phyloP scores from a whole-genome alignment of 176 grass and related monocot genomes.

The Saccharum officinarum region DNA sequence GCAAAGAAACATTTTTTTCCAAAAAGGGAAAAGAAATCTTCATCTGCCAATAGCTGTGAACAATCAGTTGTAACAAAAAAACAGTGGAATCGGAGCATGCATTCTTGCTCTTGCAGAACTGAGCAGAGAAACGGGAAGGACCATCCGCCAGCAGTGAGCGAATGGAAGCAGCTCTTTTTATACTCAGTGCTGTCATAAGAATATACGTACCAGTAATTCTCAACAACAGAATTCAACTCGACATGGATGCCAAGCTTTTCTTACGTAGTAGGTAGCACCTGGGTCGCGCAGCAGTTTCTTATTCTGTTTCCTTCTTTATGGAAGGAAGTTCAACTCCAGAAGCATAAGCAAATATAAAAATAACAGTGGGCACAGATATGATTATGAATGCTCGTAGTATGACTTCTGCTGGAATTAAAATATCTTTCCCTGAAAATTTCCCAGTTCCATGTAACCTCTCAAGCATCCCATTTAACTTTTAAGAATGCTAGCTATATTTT shows the following conservation, averaged over 20 bases:
- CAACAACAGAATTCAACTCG: neutral
- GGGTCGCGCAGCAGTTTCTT: neutral
- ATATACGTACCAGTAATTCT: neutral
- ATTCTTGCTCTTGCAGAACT: neutral
- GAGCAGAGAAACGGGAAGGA: neutral
- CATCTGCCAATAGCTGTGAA: too few relatives aligned
- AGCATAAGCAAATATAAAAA: neutral
- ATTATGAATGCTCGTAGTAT: neutral
- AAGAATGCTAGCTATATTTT: conserved; percentile 54
- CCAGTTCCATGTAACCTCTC: neutral
- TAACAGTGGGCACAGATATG: neutral
- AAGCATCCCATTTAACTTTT: conserved; percentile 19
- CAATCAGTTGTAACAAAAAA: neutral
- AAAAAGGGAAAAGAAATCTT: too few relatives aligned
- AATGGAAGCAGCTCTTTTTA: neutral
- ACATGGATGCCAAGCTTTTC: neutral
- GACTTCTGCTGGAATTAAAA: neutral
- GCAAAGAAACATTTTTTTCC: too few relatives aligned
- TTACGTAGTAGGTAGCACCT: neutral
- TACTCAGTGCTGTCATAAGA: neutral
- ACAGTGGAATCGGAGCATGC: neutral
- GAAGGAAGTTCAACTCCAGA: neutral
- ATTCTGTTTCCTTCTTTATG: neutral
- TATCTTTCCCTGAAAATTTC: neutral
- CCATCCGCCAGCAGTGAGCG: neutral